Percentiles rank a stretch among this genome's conserved stretches.
Conservation (phyloP, 2,329 filamentous ascomycete genomes). For the Catunica adiposa region DNA sequence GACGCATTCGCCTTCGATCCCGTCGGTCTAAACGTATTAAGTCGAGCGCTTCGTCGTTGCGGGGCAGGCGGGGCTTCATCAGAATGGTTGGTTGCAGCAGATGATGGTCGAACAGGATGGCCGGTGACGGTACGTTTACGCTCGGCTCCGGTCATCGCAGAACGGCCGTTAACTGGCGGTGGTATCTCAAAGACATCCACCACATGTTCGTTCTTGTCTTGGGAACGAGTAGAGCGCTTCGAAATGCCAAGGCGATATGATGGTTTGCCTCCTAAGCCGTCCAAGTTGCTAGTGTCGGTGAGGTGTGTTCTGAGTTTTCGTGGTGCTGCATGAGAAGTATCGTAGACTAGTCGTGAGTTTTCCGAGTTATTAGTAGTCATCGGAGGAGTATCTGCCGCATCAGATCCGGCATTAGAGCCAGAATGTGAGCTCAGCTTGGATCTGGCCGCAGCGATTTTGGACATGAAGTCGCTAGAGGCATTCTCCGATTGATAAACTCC, state of each 20-base stretch:
- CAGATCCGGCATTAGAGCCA: conserved; percentile 23
- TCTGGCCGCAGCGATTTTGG: conserved; percentile 36
- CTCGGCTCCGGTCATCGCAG: conserved; percentile 36
- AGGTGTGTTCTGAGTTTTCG: conserved; percentile 33
- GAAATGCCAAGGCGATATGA: conserved; percentile 34
- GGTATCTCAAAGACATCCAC: conserved; percentile 25
- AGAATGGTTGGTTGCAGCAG: conserved; percentile 23
- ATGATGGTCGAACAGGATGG: conserved; percentile 42
- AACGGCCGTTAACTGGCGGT: conserved; percentile 23
- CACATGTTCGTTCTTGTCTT: conserved; percentile 23
- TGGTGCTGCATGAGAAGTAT: conserved; percentile 35
- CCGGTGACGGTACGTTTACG: conserved; percentile 89
- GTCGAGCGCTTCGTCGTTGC: conserved; percentile 54
- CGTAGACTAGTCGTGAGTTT: conserved; percentile 16
- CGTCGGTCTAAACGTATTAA: conserved; percentile 53
- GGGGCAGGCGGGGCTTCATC: conserved; percentile 44
- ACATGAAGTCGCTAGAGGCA: conserved; percentile 31
- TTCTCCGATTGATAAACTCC: conserved; percentile 14
- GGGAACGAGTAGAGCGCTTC: conserved; percentile 25
- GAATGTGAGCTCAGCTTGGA: conserved; percentile 22
- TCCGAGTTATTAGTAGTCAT: conserved; percentile 12
- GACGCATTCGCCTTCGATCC: conserved; percentile 45
- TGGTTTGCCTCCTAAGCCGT: conserved; percentile 33
- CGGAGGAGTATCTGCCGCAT: conserved; percentile 46
- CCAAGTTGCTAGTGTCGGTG: conserved; percentile 1